A percentile compares a stretch with the other conserved stretches of the same genome.
These are phyloP conservation scores for Purshia tridentata DNA, from an alignment of 306 rosid genomes.

Conservation along the genomic window DNA sequence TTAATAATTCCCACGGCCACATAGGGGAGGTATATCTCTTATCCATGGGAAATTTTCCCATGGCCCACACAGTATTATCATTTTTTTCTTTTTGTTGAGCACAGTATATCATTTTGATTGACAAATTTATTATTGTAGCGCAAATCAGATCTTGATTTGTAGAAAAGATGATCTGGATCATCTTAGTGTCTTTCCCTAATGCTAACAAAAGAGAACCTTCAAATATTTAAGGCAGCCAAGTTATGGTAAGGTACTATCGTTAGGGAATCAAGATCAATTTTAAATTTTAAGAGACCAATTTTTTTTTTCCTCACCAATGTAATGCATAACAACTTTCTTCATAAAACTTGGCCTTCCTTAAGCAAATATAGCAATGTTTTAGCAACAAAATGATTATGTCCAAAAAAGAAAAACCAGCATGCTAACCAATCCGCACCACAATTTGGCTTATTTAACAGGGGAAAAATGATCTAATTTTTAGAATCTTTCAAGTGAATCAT, in stretches of 20 bases:
- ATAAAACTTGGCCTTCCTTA: not conserved
- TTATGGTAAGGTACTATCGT: not conserved
- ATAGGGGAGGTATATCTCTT: not conserved
- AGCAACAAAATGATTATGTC: no score
- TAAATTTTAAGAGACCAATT: not conserved
- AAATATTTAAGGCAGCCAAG: not conserved
- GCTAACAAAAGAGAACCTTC: not conserved
- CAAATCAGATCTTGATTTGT: constrained; percentile 20
- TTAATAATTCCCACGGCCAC: not conserved
- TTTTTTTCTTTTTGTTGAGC: no score
- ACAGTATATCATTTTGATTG: not conserved
- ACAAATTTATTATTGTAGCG: constrained; percentile 11
- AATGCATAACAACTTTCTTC: not conserved
- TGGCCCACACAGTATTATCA: no score
- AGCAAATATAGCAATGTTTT: not conserved
- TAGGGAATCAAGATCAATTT: not conserved
- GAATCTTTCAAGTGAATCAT: not conserved
- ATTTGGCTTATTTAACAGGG: not conserved
- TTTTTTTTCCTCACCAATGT: not conserved
- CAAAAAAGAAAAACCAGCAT: no score
- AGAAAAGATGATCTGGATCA: not conserved
- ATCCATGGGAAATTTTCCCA: not conserved
- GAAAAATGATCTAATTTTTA: not conserved
- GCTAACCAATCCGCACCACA: no score
- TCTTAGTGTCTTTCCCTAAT: not conserved